A percentile compares a stretch with the other conserved stretches of the same genome.
These are phyloP conservation scores for Phytophthora aleatoria DNA, from an alignment of 352 stramenopile species.

Conservation along the genomic window DNA sequence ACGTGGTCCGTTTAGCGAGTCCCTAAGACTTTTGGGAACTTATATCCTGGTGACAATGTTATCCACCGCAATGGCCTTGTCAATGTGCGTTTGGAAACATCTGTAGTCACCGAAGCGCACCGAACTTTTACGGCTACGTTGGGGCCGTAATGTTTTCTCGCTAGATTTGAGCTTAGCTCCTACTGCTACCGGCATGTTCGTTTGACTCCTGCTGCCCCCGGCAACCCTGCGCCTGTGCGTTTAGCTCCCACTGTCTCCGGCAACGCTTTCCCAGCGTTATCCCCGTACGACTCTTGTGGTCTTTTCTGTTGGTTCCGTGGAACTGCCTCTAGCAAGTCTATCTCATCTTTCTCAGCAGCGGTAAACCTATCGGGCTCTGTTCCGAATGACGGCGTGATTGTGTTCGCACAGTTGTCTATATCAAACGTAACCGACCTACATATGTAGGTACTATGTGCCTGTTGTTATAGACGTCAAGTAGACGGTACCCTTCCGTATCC, in stretches of 20 bases:
- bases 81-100: not conserved
- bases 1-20: too few relatives aligned
- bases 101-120: not conserved
- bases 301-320: not conserved
- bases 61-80: too few relatives aligned
- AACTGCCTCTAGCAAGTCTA: not conserved
- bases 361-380: not conserved
- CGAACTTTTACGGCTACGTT: not conserved
- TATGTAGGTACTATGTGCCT: too few relatives aligned
- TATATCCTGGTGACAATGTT: too few relatives aligned
- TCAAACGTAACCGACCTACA: too few relatives aligned
- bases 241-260: not conserved
- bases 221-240: not conserved
- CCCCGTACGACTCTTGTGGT: not conserved
- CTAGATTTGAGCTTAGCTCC: not conserved
- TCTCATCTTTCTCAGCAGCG: not conserved
- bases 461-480: not conserved
- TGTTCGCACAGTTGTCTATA: not conserved
- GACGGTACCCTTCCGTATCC: slow-evolving; percentile 3
- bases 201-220: not conserved
- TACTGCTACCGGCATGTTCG: not conserved
- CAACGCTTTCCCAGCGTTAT: not conserved
- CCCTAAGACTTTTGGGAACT: too few relatives aligned
- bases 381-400: not conserved
- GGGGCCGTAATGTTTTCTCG: not conserved